Conservation (phyloP, 495 filamentous ascomycete genomes). For the Diplogelasinospora grovesii region DNA sequence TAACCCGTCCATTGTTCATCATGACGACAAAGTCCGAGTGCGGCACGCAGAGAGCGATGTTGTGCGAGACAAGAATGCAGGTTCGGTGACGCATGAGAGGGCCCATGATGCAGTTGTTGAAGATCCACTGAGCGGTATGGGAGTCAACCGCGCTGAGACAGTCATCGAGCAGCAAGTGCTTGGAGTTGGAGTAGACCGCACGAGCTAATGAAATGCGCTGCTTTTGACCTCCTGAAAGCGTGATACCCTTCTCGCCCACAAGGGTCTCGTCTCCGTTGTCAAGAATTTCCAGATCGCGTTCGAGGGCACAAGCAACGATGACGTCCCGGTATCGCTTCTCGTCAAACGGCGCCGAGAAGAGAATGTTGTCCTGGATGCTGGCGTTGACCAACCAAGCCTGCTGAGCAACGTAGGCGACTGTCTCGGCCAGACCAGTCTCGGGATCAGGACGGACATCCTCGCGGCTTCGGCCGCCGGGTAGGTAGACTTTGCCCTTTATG, state of each 20-base stretch:
- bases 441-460: conserved; percentile 77
- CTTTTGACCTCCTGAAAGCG: conserved; percentile 95
- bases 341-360: conserved; percentile 80
- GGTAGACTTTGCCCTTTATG: conserved; percentile 69
- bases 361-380: conserved; percentile 92
- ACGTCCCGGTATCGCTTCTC: conserved; percentile 82
- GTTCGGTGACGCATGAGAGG: conserved; percentile 83
- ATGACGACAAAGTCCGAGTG: conserved; percentile 71
- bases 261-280: conserved; percentile 89
- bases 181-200: conserved; percentile 86
- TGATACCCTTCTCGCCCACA: conserved; percentile 96
- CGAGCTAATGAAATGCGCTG: conserved; percentile 93
- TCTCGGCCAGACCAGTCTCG: conserved; percentile 81
- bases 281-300: conserved; percentile 86
- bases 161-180: conserved; percentile 88
- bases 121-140: conserved; percentile 97
- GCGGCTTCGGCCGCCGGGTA: conserved; percentile 76
- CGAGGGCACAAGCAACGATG: conserved; percentile 84
- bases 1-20: conserved; percentile 78
- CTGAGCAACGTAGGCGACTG: conserved; percentile 93
- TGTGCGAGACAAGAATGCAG: conserved; percentile 97
- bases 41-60: conserved; percentile 76
- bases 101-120: conserved; percentile 83
- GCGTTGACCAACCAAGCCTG: conserved; percentile 97
- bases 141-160: conserved; percentile 98